phyloP scores from a whole-genome alignment of 164 flowering plant genomes.

The Macadamia integrifolia region DNA sequence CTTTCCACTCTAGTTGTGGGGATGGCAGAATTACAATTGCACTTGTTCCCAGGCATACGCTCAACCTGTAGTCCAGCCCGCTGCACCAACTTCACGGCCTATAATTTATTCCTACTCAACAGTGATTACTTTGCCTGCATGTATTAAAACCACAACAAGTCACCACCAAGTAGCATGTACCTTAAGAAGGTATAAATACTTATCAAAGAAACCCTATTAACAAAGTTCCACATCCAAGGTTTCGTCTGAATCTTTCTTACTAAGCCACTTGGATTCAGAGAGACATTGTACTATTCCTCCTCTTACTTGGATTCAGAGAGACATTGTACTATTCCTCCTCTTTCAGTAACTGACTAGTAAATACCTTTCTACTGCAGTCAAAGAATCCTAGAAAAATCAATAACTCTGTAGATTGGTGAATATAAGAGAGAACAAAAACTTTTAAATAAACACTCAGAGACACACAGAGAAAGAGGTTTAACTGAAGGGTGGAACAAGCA shows the following conservation, averaged over 20 bases:
- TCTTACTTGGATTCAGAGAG: not conserved
- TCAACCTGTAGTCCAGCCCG: not conserved
- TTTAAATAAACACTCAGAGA: not conserved
- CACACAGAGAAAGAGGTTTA: not conserved
- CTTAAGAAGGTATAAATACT: not conserved
- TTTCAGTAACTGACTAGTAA: not conserved
- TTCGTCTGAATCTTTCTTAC: not conserved
- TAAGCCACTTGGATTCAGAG: not conserved
- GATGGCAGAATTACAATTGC: conserved; percentile 11
- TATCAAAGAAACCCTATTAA: not conserved
- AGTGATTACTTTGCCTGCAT: not conserved
- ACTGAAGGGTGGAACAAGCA: not conserved
- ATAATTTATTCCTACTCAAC: not conserved
- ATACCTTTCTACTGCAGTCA: not conserved
- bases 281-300: not conserved
- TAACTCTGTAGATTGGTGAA: not conserved
- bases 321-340: not conserved
- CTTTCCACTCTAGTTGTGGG: conserved; percentile 27
- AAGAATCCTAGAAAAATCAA: not conserved
- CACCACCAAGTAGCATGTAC: not conserved
- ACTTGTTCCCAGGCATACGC: conserved; percentile 32
- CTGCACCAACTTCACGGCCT: not conserved
- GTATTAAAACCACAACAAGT: not conserved
- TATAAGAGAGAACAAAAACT: too few relatives aligned
- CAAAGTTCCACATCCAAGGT: not conserved